Base-by-base conservation (phyloP, 305 asterid genomes). In the Lippia alba region DNA sequence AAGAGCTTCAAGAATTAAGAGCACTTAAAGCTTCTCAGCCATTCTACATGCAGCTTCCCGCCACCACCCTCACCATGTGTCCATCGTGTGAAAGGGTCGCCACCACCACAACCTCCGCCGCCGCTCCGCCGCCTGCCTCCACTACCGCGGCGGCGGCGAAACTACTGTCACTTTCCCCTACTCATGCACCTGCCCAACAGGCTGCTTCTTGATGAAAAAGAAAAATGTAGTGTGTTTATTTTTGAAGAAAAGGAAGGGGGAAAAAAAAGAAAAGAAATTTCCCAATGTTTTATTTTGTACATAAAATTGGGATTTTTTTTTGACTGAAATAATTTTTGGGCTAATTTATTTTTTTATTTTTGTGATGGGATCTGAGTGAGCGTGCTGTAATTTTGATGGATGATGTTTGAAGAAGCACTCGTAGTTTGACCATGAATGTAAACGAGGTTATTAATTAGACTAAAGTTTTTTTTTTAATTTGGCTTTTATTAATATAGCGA, bases 41-140 rank as follows among this genome's bases (percentile, higher is more conserved):
- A 32, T 92, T 88, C 64, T 88, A 87, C 86, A 87, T 83, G 91
- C 96, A 92, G 15, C 89, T 76, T 9, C 98, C 98, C 4, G 78
- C 98, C 18, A 91, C 98, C 12, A 92, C 98, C 32, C 97, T 92
- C 75, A 90, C 97, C 5, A 92, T 92, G 94, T 90, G 98, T 30
- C 97, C 98, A 0, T 88, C 98, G 2, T 92, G 98, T 61, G 93
- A 88, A 56, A 85, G 90, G 60, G 91, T 89, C 0, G 90, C 73
- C 71, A 24, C 96, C 67, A 69, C 86, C 73, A 12, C 87, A 62
- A 8, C 84, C 55, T 0, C 83, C 50, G 0, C 81, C 58, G 0
- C 81, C 33, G 1, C 61, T 2, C 9, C 61, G 0, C 18, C 73
- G 36, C 7, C 72, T 5, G 15, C 60, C 0, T 33, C 79, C 14